Percentiles rank a stretch among this genome's conserved stretches.
Conservation (phyloP, 331 rosid genomes). For the Quercus lobata region DNA sequence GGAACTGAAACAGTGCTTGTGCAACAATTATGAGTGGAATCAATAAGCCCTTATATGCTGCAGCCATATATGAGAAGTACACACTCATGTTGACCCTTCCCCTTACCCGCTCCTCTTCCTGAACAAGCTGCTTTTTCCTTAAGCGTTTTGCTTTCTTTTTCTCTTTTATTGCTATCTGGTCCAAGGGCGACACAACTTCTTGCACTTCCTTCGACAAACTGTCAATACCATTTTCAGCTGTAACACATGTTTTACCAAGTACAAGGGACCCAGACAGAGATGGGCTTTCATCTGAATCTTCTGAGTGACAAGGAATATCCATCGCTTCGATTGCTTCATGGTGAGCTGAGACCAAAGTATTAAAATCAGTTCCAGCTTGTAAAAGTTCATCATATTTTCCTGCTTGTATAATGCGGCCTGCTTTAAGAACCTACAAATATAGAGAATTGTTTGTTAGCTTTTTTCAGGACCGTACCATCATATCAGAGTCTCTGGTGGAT, state of each 20-base stretch:
- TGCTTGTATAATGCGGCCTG: slow-evolving; percentile 83
- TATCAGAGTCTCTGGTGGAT: neutral
- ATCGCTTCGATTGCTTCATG: slow-evolving; percentile 98
- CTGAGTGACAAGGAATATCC: slow-evolving; percentile 92
- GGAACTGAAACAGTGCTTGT: slow-evolving; percentile 89
- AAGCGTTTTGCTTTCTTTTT: slow-evolving; percentile 88
- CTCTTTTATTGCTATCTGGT: slow-evolving; percentile 73
- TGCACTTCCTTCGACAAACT: slow-evolving; percentile 83
- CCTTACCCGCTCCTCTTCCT: slow-evolving; percentile 97
- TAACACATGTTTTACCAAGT: slow-evolving; percentile 41
- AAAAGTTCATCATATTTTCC: slow-evolving; percentile 96
- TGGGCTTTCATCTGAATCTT: slow-evolving; percentile 77
- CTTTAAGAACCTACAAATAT: slow-evolving; percentile 76
- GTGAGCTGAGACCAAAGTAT: slow-evolving; percentile 87
- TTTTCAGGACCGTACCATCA: slow-evolving; percentile 1
- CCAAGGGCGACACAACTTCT: slow-evolving; percentile 68
- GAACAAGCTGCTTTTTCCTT: slow-evolving; percentile 93
- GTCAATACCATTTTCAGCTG: slow-evolving; percentile 52
- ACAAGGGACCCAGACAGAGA: slow-evolving; percentile 44
- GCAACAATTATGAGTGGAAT: slow-evolving; percentile 89
- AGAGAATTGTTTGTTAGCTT: neutral
- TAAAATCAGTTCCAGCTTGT: slow-evolving; percentile 97
- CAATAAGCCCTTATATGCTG: slow-evolving; percentile 85
- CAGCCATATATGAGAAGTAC: slow-evolving; percentile 96
- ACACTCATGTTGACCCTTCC: slow-evolving; percentile 99